Base-by-base conservation (phyloP, 2,329 filamentous ascomycete genomes). In the Didymella segeticola region DNA sequence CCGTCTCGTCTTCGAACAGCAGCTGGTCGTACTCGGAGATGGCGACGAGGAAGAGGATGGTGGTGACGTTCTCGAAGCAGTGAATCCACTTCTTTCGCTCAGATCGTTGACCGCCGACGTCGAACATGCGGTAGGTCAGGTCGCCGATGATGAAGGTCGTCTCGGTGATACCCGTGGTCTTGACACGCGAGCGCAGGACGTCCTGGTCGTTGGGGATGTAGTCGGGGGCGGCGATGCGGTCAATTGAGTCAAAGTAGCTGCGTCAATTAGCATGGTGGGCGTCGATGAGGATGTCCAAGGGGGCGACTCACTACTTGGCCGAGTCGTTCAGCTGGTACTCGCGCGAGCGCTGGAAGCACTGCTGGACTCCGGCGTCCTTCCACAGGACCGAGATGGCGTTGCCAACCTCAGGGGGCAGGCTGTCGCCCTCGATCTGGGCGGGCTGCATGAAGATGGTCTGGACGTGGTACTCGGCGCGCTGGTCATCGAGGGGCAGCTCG, bases 51-150 rank as follows among this genome's bases (percentile, higher is more conserved):
- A 97, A 97, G 31, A 97, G 89, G 67, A 97, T 96, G 9, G 93
- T 96, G 8, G 92, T 96, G 70, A 97, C 93, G 69, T 97, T 96
- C 81, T 97, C 93, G 78, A 97, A 97, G 81, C 93, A 96, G 81
- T 97, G 93, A 68, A 97, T 97, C 93, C 93, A 97, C 86, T 97
- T 97, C 89, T 97, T 97, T 75, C 93, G 88, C 79, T 97, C 93
- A 6, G 91, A 96, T 75, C 93, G 86, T 79, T 96, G 93, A 62
- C 93, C 93, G 83, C 93, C 93, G 38, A 97, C 93, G 71, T 97
- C 93, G 78, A 96, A 96, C 93, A 97, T 96, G 64, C 92, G 87
- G 81, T 96, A 97, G 53, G 92, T 96, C 62, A 97, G 82, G 70
- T 96, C 90, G 63, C 91, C 92, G 63, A 96, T 96, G 75, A 95